These are phyloP conservation scores for Annona cherimola DNA, from an alignment of 164 flowering plant genomes.

Conservation along the genomic window DNA sequence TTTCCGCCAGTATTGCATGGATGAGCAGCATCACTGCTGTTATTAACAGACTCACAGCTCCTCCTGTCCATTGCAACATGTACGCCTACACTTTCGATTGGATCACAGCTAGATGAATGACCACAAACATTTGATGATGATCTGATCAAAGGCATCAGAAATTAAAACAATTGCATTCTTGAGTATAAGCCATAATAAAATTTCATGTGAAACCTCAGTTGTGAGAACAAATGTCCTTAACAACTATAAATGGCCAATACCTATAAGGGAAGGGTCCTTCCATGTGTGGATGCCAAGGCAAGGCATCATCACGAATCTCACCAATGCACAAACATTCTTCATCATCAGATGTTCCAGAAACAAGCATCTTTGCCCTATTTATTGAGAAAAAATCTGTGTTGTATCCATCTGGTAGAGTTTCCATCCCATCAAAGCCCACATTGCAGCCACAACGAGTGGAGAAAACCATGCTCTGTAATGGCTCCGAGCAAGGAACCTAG, in stretches of 20 bases:
- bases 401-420: constrained; percentile 1
- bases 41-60: constrained; percentile 28
- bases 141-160: constrained; percentile 12
- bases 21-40: constrained; percentile 20
- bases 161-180: background rate
- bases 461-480: constrained; percentile 13
- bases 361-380: constrained; percentile 25
- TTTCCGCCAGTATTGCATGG: constrained; percentile 18
- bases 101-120: constrained; percentile 19
- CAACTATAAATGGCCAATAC: constrained; percentile 4
- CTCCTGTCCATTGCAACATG: constrained; percentile 33
- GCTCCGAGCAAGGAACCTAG: constrained; percentile 12
- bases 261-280: constrained; percentile 13
- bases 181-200: background rate
- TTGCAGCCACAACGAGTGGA: constrained; percentile 8
- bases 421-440: background rate
- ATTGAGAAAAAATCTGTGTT: constrained; percentile 12
- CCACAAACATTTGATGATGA: constrained; percentile 10
- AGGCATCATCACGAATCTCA: constrained; percentile 10
- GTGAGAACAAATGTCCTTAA: background rate
- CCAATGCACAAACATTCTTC: constrained; percentile 14
- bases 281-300: constrained; percentile 2
- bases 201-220: background rate
- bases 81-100: constrained; percentile 21
- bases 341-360: background rate